Evolutionary conservation across 2,329 filamentous ascomycete genomes (phyloP).

Genomic region (Cladosporium sp.): DNA sequence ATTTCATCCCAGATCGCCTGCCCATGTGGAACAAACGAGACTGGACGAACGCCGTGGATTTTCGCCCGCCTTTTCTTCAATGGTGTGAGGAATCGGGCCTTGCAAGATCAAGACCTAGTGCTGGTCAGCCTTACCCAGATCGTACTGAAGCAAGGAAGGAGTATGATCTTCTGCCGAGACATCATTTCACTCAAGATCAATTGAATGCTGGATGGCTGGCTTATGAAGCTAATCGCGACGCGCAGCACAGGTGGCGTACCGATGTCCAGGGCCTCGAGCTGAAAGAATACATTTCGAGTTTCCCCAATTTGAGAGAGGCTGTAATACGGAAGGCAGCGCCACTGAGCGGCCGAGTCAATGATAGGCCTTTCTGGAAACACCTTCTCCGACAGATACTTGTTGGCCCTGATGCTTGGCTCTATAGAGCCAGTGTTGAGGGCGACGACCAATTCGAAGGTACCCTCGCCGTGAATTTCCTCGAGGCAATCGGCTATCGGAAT

Average conservation of each 20-base stretch:
- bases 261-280: slow-evolving; percentile 14
- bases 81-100: background rate
- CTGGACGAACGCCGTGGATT: slow-evolving; percentile 12
- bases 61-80: background rate
- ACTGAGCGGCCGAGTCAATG: slow-evolving; percentile 6
- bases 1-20: slow-evolving; percentile 25
- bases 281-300: slow-evolving; percentile 17
- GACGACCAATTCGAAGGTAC: background rate
- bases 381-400: background rate
- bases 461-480: background rate
- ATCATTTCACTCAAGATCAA: slow-evolving; percentile 16
- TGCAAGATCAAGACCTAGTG: no score
- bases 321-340: slow-evolving; percentile 14
- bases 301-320: slow-evolving; percentile 20
- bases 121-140: no score
- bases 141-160: background rate
- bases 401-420: background rate
- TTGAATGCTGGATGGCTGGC: slow-evolving; percentile 15
- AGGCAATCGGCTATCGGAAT: background rate
- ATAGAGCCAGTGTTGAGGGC: background rate
- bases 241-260: slow-evolving; percentile 17
- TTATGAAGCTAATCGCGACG: slow-evolving; percentile 1
- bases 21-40: slow-evolving; percentile 17
- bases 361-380: background rate
- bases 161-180: slow-evolving; percentile 14